These are phyloP conservation scores for Aspergillus sp. DNA, from an alignment of 2,329 filamentous ascomycete genomes.

Conservation along the genomic window DNA sequence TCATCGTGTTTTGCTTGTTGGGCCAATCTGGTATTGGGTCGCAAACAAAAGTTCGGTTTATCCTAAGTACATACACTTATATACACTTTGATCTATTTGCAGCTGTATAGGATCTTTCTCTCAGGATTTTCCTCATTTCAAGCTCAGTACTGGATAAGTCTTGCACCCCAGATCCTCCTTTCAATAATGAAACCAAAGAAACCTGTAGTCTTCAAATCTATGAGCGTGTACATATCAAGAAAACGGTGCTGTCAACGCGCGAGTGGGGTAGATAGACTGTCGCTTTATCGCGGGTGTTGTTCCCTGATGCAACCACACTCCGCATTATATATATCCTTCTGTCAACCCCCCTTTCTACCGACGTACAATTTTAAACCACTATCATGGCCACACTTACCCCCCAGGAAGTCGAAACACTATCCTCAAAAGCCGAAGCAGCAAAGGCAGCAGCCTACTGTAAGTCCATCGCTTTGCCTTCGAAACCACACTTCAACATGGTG, in stretches of 20 bases:
- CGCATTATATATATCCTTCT: background rate
- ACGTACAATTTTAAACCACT: background rate
- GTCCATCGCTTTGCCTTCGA: conserved; percentile 19
- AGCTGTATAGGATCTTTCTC: background rate
- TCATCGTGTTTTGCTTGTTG: conserved; percentile 14
- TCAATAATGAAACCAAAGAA: background rate
- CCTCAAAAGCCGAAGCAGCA: conserved; percentile 67
- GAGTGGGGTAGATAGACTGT: background rate
- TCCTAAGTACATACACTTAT: conserved; percentile 6
- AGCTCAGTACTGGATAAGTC: background rate
- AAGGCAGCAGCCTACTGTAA: conserved; percentile 81
- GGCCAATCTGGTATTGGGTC: conserved; percentile 25
- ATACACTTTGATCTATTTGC: background rate
- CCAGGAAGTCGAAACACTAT: conserved; percentile 68
- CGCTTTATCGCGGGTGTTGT: background rate
- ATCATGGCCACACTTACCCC: conserved; percentile 55
- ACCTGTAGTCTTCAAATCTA: background rate
- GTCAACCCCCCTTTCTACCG: background rate
- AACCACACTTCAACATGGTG: background rate
- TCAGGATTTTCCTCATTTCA: background rate
- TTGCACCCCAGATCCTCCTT: background rate
- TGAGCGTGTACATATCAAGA: background rate
- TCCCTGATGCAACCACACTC: background rate
- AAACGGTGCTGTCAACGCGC: background rate
- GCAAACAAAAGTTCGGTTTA: conserved; percentile 3